These are phyloP conservation scores for Terana coerulea DNA, from an alignment of 768 basidiomycete genomes.

Conservation along the genomic window DNA sequence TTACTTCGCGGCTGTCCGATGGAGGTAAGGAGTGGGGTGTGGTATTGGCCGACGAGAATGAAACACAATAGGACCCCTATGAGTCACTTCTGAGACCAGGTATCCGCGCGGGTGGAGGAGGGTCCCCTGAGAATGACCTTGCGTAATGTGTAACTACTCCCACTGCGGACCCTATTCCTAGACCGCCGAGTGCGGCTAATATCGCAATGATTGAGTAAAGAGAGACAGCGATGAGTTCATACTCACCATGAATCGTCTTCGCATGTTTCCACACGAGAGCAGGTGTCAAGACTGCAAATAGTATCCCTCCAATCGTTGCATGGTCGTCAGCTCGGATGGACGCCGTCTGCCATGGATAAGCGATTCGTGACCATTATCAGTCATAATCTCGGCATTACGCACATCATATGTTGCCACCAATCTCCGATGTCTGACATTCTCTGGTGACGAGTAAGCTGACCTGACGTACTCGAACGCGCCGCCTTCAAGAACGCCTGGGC, in stretches of 20 bases:
- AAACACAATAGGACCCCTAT: neutral
- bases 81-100: conserved; percentile 15
- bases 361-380: conserved; percentile 1
- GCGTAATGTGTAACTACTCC: conserved; percentile 58
- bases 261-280: conserved; percentile 74
- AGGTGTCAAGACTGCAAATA: conserved; percentile 61
- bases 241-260: conserved; percentile 53
- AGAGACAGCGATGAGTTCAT: neutral
- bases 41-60: neutral
- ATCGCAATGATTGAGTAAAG: neutral
- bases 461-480: conserved; percentile 61
- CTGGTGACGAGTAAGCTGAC: conserved; percentile 49
- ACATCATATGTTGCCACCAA: conserved; percentile 59
- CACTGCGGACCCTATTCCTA: conserved; percentile 58
- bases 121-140: conserved; percentile 51
- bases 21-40: neutral
- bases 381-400: conserved; percentile 16
- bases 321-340: conserved; percentile 68
- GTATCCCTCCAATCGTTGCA: conserved; percentile 66
- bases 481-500: conserved; percentile 43
- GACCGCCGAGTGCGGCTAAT: conserved; percentile 68
- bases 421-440: conserved; percentile 45
- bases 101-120: conserved; percentile 37
- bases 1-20: neutral
- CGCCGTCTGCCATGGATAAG: conserved; percentile 44